Conservation (phyloP, 257 asterid genomes). For the Salvia rosmarinus region DNA sequence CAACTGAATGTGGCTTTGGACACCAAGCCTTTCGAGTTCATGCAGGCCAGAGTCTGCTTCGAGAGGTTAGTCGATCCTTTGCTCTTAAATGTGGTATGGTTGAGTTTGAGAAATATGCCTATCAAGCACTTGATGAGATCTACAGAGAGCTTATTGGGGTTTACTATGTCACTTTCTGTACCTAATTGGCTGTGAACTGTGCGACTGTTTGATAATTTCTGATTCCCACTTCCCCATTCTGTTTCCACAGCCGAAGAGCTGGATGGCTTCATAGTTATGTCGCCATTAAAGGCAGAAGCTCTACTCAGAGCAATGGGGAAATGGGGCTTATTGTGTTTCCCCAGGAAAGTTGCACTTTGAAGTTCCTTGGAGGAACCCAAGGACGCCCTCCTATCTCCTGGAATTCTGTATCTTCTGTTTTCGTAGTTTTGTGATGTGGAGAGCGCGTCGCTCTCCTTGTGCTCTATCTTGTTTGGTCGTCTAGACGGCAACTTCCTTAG, state of each 20-base stretch:
- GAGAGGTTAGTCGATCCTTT: constrained; percentile 55
- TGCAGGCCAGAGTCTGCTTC: constrained; percentile 52
- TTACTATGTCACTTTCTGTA: constrained; percentile 44
- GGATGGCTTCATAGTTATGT: constrained; percentile 18
- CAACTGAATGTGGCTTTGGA: constrained; percentile 73
- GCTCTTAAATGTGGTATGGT: constrained; percentile 53
- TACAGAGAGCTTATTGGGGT: constrained; percentile 74
- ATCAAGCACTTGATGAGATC: constrained; percentile 74
- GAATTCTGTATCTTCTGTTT: constrained; percentile 38
- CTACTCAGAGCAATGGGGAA: constrained; percentile 9
- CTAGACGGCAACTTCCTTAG: constrained; percentile 48
- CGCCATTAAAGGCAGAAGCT: constrained; percentile 17
- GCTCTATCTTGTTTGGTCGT: constrained; percentile 43
- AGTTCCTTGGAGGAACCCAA: constrained; percentile 58
- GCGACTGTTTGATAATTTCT: constrained; percentile 50
- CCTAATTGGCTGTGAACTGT: constrained; percentile 34
- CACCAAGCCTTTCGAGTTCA: constrained; percentile 67
- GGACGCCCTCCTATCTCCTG: constrained; percentile 66
- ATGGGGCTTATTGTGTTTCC: constrained; percentile 38
- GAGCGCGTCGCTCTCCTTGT: constrained; percentile 36
- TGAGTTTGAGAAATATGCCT: constrained; percentile 64
- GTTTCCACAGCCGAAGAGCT: constrained; percentile 36
- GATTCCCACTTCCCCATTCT: constrained; percentile 46
- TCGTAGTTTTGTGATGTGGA: constrained; percentile 54
- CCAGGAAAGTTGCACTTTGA: constrained; percentile 40